phyloP scores from a whole-genome alignment of 306 rosid species.

The Geum urbanum region DNA sequence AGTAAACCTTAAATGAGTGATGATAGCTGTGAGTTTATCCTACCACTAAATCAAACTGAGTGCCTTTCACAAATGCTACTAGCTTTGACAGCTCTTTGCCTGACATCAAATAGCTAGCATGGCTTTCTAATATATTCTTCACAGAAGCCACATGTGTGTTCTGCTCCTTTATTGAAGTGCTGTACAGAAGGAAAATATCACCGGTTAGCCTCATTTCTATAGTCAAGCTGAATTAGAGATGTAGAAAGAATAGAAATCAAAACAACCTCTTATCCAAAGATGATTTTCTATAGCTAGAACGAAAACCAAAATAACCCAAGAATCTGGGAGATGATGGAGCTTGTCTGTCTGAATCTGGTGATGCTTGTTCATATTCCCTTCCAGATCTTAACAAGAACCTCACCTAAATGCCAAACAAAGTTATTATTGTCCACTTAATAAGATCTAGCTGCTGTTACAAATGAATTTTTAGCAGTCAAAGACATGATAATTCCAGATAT shows the following conservation, averaged over 20 bases:
- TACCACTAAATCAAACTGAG: constrained; percentile 98
- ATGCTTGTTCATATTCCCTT: constrained; percentile 70
- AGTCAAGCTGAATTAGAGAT: constrained; percentile 14
- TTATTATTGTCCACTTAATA: constrained; percentile 17
- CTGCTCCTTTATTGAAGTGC: constrained; percentile 81
- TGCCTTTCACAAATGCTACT: constrained; percentile 94
- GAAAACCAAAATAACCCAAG: constrained; percentile 86
- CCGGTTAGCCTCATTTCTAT: constrained; percentile 23
- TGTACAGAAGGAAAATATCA: constrained; percentile 33
- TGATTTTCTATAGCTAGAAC: constrained; percentile 60
- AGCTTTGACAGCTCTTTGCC: constrained; percentile 96
- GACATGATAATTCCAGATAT: constrained; percentile 13
- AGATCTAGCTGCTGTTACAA: constrained; percentile 21
- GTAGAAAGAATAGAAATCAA: constrained; percentile 10
- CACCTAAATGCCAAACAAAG: constrained; percentile 52
- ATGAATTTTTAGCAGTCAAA: background rate
- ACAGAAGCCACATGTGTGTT: constrained; percentile 82
- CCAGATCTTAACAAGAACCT: constrained; percentile 98
- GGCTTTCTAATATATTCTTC: constrained; percentile 84
- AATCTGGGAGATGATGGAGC: constrained; percentile 62
- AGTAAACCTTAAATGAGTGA: constrained; percentile 1
- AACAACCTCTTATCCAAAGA: constrained; percentile 67
- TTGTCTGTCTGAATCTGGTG: constrained; percentile 55
- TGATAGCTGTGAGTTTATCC: constrained; percentile 19
- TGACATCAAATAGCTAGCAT: constrained; percentile 91